Base-by-base conservation (phyloP, 805 yeast genomes). In the Cyberlindnera saturnus region DNA sequence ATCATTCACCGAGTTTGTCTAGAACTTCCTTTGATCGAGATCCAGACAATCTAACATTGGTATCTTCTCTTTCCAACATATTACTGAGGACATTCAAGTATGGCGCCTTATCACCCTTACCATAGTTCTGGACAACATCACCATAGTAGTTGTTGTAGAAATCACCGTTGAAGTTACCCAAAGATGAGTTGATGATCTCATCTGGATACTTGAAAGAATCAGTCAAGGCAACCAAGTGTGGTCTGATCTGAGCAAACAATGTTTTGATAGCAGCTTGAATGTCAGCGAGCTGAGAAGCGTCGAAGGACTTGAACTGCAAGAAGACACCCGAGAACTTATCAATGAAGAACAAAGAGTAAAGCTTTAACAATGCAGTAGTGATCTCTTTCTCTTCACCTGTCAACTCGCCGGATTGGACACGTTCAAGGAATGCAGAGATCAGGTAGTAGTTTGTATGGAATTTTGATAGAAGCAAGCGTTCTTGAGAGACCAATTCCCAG, bases 141-240 rank as follows among this genome's bases (percentile, higher is more conserved):
- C 76, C 77, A 46, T 82, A 82, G 67, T 88, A 88, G 62, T 85
- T 80, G 58, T 81, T 80, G 67, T 88, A 89, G 44, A 86, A 81
- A 61, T 89, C 82, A 45, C 96, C 96, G 54, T 85, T 80, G 64
- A 74, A 82, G 44, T 71, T 73, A 38, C 96, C 97, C 45, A 89
- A 74, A 5, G 93, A 81, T 0, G 96, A 80, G 62, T 88, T 86
- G 58, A 89, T 73, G 67, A 84, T 76, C 60, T 74, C 82, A 65
- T 89, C 96, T 34, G 87, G 79, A 49, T 84, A 73, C 64, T 83
- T 79, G 71, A 89, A 89, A 1, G 95, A 75, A 64, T 89, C 97
- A 5, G 95, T 84, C 55, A 86, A 70, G 1, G 85, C 83, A 61
- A 87, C 78, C 42, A 83, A 85, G 55, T 83, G 79, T 28, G 78